phyloP scores from a whole-genome alignment of 305 asterid genomes.

The Coffea humblotiana region DNA sequence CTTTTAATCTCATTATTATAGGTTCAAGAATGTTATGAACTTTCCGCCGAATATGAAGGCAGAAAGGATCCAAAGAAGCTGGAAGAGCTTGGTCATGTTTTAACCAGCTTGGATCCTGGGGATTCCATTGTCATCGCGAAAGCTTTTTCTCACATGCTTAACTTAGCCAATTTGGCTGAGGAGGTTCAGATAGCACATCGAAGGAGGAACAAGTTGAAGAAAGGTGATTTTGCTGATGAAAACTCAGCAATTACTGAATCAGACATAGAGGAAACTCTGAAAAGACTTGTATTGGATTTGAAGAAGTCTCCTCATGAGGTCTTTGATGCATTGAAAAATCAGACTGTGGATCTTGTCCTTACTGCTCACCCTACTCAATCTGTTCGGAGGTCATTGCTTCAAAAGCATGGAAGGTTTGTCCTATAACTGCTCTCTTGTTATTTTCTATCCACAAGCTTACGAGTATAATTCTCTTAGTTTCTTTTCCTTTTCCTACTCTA shows the following conservation, averaged over 20 bases:
- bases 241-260: constrained; percentile 88
- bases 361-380: constrained; percentile 99
- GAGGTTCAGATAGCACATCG: constrained; percentile 90
- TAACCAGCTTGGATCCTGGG: constrained; percentile 93
- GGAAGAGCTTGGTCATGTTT: constrained; percentile 83
- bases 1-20: constrained; percentile 22
- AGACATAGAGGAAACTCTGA: constrained; percentile 88
- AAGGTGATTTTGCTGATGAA: constrained; percentile 78
- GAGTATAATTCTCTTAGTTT: not conserved
- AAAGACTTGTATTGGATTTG: constrained; percentile 73
- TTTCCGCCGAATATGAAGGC: constrained; percentile 85
- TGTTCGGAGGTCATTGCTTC: constrained; percentile 89
- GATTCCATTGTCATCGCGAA: constrained; percentile 90
- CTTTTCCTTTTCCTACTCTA: constrained; percentile 11
- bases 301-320: constrained; percentile 89
- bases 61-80: constrained; percentile 67
- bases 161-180: constrained; percentile 97
- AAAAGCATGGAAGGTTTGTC: constrained; percentile 86
- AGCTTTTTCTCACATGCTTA: constrained; percentile 94
- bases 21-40: constrained; percentile 97
- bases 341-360: constrained; percentile 89
- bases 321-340: constrained; percentile 90
- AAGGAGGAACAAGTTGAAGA: constrained; percentile 68
- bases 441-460: not conserved
- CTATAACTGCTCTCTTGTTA: constrained; percentile 8